Evolutionary conservation across 345 rosid genomes (phyloP), one percentile per base, ranked within the genome.

Genomic region (Eucalyptus sp.): DNA sequence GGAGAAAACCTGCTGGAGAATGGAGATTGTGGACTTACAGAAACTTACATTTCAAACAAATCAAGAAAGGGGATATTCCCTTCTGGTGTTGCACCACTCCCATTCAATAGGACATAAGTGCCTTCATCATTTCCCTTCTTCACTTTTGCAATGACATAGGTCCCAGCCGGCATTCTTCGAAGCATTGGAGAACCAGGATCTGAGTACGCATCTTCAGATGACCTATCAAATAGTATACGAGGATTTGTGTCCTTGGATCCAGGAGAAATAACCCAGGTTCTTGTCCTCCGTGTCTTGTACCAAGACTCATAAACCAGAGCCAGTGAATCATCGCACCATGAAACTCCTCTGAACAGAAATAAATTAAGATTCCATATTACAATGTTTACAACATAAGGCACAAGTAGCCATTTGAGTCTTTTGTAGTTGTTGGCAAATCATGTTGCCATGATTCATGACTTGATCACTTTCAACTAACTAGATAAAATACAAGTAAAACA

Each of bases 171-270:
- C 15, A 99, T 96, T 94, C 99, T 98, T 89, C 99, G 95, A 91
- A 94, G 90, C 99, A 98, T 95, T 66, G 99, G 96, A 85, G 99
- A 97, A 64, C 99, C 99, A 91, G 99, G 99, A 91, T 98, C 99
- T n/a, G 99, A 96, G 92, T 98, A 98, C 87, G 94, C 99, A 93
- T 98, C 99, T 91, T 98, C 99, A 4, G 97, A 98, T 91, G 99
- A 98, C 90, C 99, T 94, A 91, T 98, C 99, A 93, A 98, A 98
- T 90, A 98, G 92, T 90, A 97, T 92, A 81, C 95, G 95, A 71
- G 98, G 97, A 91, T 90, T 91, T 88, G 91, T 94, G 91, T 95
- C 96, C 87, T 89, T 90, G 90, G 94, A 93, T 88, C 94, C 97
- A 79, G 98, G 98, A 86, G 98, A 95, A 91, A 97, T 94, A 48